These are phyloP conservation scores for Teratosphaeria pseudoeucalypti DNA, from an alignment of 2,329 filamentous ascomycete genomes.

Conservation along the genomic window DNA sequence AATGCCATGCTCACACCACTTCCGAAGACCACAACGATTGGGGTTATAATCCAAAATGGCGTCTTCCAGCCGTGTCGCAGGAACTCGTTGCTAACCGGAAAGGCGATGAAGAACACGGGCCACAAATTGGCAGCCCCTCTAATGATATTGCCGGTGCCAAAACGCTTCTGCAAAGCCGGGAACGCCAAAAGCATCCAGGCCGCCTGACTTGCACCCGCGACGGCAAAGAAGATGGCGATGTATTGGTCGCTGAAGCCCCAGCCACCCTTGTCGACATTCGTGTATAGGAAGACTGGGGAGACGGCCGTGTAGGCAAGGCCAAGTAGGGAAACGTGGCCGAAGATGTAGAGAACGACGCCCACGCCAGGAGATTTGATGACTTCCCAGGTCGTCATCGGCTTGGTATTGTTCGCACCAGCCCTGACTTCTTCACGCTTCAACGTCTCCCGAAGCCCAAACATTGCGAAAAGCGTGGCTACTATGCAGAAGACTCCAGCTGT, in stretches of 20 bases:
- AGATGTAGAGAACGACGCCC: slow-evolving; percentile 53
- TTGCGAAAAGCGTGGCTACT: slow-evolving; percentile 41
- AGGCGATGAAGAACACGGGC: slow-evolving; percentile 51
- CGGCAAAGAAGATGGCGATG: slow-evolving; percentile 57
- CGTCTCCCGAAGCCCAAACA: slow-evolving; percentile 46
- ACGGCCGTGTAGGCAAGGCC: slow-evolving; percentile 64
- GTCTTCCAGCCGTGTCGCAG: slow-evolving; percentile 36
- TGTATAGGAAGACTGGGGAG: slow-evolving; percentile 59
- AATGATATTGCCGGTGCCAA: slow-evolving; percentile 58
- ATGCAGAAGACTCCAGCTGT: slow-evolving; percentile 45
- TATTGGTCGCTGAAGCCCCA: slow-evolving; percentile 50
- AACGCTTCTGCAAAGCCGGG: slow-evolving; percentile 53
- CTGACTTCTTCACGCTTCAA: slow-evolving; percentile 14
- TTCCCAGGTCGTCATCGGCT: slow-evolving; percentile 38
- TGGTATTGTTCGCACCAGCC: slow-evolving; percentile 2
- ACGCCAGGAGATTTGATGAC: slow-evolving; percentile 57
- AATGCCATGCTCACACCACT: slow-evolving; percentile 58
- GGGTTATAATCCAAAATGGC: slow-evolving; percentile 48
- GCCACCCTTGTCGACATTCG: slow-evolving; percentile 51
- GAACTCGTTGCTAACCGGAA: slow-evolving; percentile 47
- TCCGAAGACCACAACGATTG: slow-evolving; percentile 43
- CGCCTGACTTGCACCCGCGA: slow-evolving; percentile 57
- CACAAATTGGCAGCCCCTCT: slow-evolving; percentile 48
- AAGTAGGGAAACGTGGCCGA: slow-evolving; percentile 56
- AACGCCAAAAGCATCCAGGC: slow-evolving; percentile 63